Evolutionary conservation across 2,329 filamentous ascomycete genomes (phyloP), one percentile per base, ranked within the genome.

Genomic region (Chaetomium olivaceum): DNA sequence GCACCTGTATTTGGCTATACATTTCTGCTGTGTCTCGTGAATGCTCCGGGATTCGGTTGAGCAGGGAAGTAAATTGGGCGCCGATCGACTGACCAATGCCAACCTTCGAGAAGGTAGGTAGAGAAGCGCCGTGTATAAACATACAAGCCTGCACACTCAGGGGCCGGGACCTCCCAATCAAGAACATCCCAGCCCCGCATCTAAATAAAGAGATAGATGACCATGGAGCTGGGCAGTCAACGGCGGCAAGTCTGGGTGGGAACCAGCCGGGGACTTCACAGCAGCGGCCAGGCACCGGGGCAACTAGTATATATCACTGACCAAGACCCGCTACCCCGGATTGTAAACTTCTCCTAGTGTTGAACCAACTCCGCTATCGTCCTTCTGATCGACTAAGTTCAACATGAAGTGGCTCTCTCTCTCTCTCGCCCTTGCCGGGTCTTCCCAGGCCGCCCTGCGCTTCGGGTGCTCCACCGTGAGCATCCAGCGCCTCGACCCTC

Each of bases 391-490:
- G 39, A 50, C 19, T 14, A 25, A n/a, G 54, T 58, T 48, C 60
- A 21, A 56, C 12, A 65, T 64, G 62, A 64, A 64, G 62, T 64
- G 48, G 48, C 50, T 60, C n/a, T 48, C 56, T 7, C 48, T 59
- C 64, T 58, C 69, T 31, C 43, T 71, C 55, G 61, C 58, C 36
- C 61, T 71, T 36, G 60, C 66, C 52, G 68, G 67, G 39, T 43
- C 61, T 5, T 67, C 63, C 48, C 46, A 72, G 25, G 73, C 73
- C 21, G 73, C 71, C 19, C 69, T 74, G 16, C 73, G 73, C 29
- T 74, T 74, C 62, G 70, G 70, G 3, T 74, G 73, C 72, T 74
- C 73, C 54, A 73, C 71, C 6, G 61, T 74, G 61, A 74, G 68
- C 46, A 68, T 69, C 56, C 72, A 74, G 66, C 72, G 39, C 11